Evolutionary conservation across 75 land plant genomes (phyloP), one percentile per base, ranked within the genome.

Genomic region (Ceratopteris richardii): DNA sequence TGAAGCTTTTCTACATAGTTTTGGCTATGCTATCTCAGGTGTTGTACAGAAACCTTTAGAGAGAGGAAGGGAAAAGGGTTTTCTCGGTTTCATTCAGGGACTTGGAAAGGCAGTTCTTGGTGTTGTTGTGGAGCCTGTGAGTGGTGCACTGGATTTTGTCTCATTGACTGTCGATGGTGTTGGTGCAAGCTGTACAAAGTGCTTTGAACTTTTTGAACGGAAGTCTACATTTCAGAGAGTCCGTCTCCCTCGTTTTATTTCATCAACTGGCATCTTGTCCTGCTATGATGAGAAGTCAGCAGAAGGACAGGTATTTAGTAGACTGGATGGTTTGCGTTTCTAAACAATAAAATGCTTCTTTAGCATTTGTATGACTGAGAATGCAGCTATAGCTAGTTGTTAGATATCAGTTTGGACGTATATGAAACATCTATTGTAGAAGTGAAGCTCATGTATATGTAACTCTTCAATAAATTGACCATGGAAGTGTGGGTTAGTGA

Each of bases 21-120:
- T 95, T 58, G 91, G 86, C 40, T 95, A 83, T 90, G 99, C 97
- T 21, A 64, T 95, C 0, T 79, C 91, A 61, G 99, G 99, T n/a
- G 82, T 95, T 1, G 55, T 90, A 42, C 81, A 55, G 36, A 95
- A 95, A 53, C 99, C 99, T 29, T 37, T 79, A 22, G 85, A 82
- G 51, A 84, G 73, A 75, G 88, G 85, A 18, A 74, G 85, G 59
- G 78, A 84, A 40, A 72, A 84, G 61, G 99, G 99, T 53, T 19
- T 82, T 29, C 26, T 84, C 20, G 99, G 99, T 26, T 77, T 86
- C 77, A 75, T 86, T 40, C 85, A 95, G 68, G 99, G 99, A 19
- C 56, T 95, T 17, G 86, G 92, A 47, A 77, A 73, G 64, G 99
- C 92, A 53, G 71, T 84, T 24, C 29, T 90, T 19, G 96, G 99